These are phyloP conservation scores for Salvia splendens DNA, from an alignment of 257 asterid genomes.

Conservation along the genomic window DNA sequence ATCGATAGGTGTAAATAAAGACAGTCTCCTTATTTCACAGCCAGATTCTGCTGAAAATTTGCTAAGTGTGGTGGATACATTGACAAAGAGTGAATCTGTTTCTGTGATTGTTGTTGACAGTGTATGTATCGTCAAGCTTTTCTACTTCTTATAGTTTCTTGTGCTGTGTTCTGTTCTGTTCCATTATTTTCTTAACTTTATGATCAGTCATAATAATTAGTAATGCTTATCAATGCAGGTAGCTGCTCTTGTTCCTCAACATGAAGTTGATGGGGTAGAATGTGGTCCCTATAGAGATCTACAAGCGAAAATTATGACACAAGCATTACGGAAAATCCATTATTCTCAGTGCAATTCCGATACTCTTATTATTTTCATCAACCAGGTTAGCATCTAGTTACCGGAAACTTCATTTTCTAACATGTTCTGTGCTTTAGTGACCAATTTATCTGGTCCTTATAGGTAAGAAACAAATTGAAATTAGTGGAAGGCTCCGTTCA, in stretches of 20 bases:
- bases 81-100: conserved; percentile 87
- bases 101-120: conserved; percentile 94
- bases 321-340: conserved; percentile 84
- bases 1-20: conserved; percentile 77
- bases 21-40: conserved; percentile 87
- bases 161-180: not conserved
- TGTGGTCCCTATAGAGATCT: conserved; percentile 52
- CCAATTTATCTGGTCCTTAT: conserved; percentile 12
- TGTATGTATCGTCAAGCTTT: conserved; percentile 49
- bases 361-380: conserved; percentile 81
- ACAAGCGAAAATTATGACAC: conserved; percentile 76
- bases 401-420: conserved; percentile 24
- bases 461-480: conserved; percentile 66
- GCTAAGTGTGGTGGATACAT: conserved; percentile 85
- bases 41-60: conserved; percentile 96
- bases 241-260: conserved; percentile 95
- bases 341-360: conserved; percentile 79
- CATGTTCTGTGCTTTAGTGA: not conserved
- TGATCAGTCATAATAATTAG: conserved; percentile 13
- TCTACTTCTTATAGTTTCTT: conserved; percentile 12
- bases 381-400: conserved; percentile 64
- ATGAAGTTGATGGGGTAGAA: conserved; percentile 57
- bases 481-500: conserved; percentile 50
- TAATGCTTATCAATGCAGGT: conserved; percentile 57
- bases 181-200: not conserved